Evolutionary conservation across 768 basidiomycete species (phyloP).

Genomic region (Suillus alpinus): DNA sequence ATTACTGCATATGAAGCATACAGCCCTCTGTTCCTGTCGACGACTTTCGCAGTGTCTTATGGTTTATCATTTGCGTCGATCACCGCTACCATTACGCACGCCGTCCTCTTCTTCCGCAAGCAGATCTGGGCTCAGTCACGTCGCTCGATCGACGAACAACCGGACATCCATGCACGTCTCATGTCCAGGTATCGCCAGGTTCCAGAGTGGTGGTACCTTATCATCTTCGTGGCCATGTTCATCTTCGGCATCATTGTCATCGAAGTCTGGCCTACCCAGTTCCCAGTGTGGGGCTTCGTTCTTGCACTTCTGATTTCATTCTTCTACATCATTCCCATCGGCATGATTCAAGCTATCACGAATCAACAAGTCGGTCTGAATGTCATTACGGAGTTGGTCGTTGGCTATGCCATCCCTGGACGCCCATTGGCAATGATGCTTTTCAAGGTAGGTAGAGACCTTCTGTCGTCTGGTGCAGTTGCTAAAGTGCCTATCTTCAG

Average conservation of each 20-base stretch:
- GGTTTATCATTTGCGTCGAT: conserved; percentile 43
- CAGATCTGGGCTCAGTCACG: conserved; percentile 53
- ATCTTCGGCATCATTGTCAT: conserved; percentile 60
- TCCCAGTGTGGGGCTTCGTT: conserved; percentile 44
- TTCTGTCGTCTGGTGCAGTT: conserved; percentile 11
- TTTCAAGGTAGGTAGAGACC: conserved; percentile 56
- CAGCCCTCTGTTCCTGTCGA: conserved; percentile 42
- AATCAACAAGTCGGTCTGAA: conserved; percentile 71
- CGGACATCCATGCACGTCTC: conserved; percentile 59
- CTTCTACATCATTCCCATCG: conserved; percentile 75
- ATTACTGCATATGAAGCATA: conserved; percentile 33
- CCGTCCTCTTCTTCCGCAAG: conserved; percentile 53
- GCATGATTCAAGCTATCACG: conserved; percentile 75
- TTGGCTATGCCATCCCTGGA: conserved; percentile 56
- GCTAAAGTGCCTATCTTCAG: conserved; percentile 25
- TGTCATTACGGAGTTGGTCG: conserved; percentile 73
- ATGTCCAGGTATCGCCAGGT: conserved; percentile 58
- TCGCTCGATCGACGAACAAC: conserved; percentile 50
- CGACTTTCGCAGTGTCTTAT: conserved; percentile 56
- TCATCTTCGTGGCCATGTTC: conserved; percentile 46
- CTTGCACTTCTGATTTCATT: conserved; percentile 41
- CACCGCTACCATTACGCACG: conserved; percentile 38
- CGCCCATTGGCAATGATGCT: conserved; percentile 77
- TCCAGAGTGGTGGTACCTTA: conserved; percentile 60
- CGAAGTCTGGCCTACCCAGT: conserved; percentile 58